Percentiles rank a stretch among this genome's conserved stretches.
Evolutionary conservation across 139 green algal genomes (phyloP).

Genomic region (Trebouxia sp.): DNA sequence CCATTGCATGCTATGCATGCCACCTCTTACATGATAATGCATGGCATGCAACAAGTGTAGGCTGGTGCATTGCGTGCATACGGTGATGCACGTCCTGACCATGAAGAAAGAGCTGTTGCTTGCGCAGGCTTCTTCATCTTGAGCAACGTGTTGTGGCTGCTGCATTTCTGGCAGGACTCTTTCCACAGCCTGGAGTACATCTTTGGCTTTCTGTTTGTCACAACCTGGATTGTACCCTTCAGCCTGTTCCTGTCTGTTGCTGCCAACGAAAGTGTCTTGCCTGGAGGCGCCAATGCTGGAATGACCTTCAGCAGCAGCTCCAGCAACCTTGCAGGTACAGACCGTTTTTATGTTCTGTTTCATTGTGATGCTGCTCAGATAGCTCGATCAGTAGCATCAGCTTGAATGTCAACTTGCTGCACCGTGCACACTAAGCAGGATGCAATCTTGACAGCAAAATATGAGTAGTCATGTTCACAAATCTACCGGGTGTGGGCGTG

Average conservation of each 20-base stretch:
- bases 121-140: conserved; percentile 31
- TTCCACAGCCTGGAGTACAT: conserved; percentile 57
- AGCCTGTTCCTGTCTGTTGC: conserved; percentile 48
- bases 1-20: background rate
- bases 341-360: too few relatives aligned
- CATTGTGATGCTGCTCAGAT: too few relatives aligned
- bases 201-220: conserved; percentile 51
- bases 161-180: conserved; percentile 37
- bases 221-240: conserved; percentile 51
- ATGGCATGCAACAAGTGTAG: background rate
- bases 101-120: too few relatives aligned
- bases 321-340: conserved; percentile 23
- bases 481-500: too few relatives aligned
- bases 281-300: background rate
- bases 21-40: too few relatives aligned
- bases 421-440: too few relatives aligned
- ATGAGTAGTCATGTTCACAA: background rate
- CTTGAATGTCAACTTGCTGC: too few relatives aligned
- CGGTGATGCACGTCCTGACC: too few relatives aligned
- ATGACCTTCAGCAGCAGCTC: conserved; percentile 22
- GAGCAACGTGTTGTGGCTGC: conserved; percentile 38
- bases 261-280: conserved; percentile 42
- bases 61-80: too few relatives aligned
- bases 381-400: too few relatives aligned
- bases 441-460: conserved; percentile 17